Base-by-base conservation (phyloP, 2,329 filamentous ascomycete genomes). In the Cyphellophora attinorum region DNA sequence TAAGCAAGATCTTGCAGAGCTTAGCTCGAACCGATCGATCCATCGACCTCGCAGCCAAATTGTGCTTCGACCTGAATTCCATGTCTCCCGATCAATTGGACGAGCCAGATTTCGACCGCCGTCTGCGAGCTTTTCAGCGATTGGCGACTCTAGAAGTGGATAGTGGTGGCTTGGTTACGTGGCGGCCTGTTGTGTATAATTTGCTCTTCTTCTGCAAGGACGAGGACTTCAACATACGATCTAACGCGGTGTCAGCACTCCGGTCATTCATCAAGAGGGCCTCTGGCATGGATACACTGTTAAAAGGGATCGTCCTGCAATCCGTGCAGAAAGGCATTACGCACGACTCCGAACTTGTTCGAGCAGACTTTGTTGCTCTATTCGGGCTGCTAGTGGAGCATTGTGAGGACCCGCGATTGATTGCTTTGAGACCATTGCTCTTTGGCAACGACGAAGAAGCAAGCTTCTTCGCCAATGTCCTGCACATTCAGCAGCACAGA, bases 391-490 rank as follows among this genome's bases (percentile, higher is more conserved):
- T 96, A 5, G 70, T 95, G 19, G 75, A 78, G 39, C 77, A 91
- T 52, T 69, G 81, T 1, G 60, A 70, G 1, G 88, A 85, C 76
- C 54, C 70, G 5, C 73, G 77, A 2, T 70, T 96, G 25, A 70
- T 72, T 18, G 86, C 93, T 54, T 72, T 98, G 61, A 64, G 73
- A 39, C 67, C 70, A 4, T 69, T 98, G 8, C 69, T 91, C 25
- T 71, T 73, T 6, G 70, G 66, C 11, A 70, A 81, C 34, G 85
- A 93, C 41, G 82, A 88, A 30, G 82, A 84, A 50, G 74, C 77
- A 8, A 83, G 84, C 1, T 95, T 98, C 64, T 98, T 96, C 65
- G 82, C 75, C 57, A 93, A 96, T 49, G 77, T 96, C 29, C 65
- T 96, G 21, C 88, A 91, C 51, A 89, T 93, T 31, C 86, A 93